These are phyloP conservation scores for Cordyceps militaris DNA, from an alignment of 2,329 filamentous ascomycete genomes.

Conservation along the genomic window DNA sequence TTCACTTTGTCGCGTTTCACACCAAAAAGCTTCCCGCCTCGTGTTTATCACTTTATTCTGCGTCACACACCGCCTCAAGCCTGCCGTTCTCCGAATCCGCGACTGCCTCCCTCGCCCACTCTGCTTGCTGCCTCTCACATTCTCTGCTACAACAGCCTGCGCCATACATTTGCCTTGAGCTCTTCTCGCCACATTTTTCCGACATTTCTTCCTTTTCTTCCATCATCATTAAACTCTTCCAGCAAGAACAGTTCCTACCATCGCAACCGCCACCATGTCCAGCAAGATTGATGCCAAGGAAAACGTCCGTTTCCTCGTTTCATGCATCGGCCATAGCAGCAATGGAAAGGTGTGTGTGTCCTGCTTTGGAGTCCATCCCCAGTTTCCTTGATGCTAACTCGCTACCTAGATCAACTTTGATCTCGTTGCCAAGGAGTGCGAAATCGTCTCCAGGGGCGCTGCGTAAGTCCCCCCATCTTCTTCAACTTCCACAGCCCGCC, in stretches of 20 bases:
- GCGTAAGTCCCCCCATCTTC: slow-evolving; percentile 45
- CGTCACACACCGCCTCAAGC: not conserved
- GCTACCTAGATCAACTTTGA: slow-evolving; percentile 54
- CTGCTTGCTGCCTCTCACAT: too few species aligned
- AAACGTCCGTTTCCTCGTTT: slow-evolving; percentile 59
- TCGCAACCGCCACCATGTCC: slow-evolving; percentile 38
- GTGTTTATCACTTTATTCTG: not conserved
- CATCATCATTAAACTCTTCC: not conserved
- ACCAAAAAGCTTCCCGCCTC: not conserved
- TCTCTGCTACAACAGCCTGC: too few species aligned
- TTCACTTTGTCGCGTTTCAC: not conserved
- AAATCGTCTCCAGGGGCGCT: slow-evolving; percentile 58
- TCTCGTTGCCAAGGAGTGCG: slow-evolving; percentile 56
- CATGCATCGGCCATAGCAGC: slow-evolving; percentile 55
- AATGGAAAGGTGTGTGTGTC: slow-evolving; percentile 47
- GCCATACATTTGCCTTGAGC: too few species aligned
- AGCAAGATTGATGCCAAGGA: slow-evolving; percentile 39
- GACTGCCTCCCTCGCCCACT: too few species aligned
- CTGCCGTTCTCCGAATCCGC: not conserved
- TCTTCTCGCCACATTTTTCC: not conserved
- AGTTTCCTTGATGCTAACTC: not conserved
- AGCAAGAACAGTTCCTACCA: not conserved
- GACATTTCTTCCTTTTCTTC: not conserved
- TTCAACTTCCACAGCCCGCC: not conserved
- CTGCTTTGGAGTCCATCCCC: not conserved